phyloP scores from a whole-genome alignment of 352 stramenopile genomes.

The Sclerospora graminicola region DNA sequence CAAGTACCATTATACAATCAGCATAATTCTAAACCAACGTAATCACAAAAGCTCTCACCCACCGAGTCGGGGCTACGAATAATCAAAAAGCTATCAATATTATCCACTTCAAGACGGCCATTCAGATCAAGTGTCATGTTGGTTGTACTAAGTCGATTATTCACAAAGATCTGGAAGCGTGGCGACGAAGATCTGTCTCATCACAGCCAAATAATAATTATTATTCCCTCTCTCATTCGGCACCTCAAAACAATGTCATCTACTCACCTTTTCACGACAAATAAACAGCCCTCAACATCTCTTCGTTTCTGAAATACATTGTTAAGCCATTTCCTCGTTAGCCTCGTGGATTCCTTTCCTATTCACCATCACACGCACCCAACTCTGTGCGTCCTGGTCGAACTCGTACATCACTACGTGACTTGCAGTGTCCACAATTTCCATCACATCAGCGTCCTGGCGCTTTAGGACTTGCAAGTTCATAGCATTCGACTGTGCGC shows the following conservation, averaged over 20 bases:
- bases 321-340: no score
- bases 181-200: constrained; percentile 48
- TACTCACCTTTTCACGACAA: constrained; percentile 68
- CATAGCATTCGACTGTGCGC: constrained; percentile 77
- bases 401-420: constrained; percentile 87
- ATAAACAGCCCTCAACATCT: constrained; percentile 77
- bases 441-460: constrained; percentile 64
- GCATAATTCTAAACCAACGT: background rate
- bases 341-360: no score
- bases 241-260: background rate
- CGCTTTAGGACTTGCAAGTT: constrained; percentile 83
- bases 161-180: constrained; percentile 83
- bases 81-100: constrained; percentile 80
- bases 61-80: constrained; percentile 56
- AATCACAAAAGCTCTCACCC: constrained; percentile 2
- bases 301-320: constrained; percentile 74
- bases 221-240: background rate
- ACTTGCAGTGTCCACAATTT: constrained; percentile 79
- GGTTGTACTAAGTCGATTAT: constrained; percentile 82
- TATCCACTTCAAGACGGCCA: constrained; percentile 66
- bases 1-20: background rate
- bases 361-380: no score
- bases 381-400: constrained; percentile 67
- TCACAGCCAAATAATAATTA: background rate
- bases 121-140: constrained; percentile 77